These are phyloP conservation scores for Podospora appendiculata DNA, from an alignment of 495 filamentous ascomycete species.

Conservation along the genomic window DNA sequence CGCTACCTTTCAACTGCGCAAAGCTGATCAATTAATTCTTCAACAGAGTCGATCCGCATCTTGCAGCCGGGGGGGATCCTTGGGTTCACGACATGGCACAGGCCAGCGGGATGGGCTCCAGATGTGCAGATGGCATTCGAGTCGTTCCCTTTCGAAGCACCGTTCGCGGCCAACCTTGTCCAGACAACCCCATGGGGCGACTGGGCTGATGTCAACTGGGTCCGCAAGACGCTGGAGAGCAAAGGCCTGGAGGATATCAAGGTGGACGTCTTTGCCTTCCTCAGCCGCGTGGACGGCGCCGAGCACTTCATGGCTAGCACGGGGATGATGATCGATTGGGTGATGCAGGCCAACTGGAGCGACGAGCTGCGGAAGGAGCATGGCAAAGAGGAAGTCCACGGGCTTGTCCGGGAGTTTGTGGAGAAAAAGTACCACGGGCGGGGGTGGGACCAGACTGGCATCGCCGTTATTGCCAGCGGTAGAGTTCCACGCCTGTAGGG, in stretches of 20 bases:
- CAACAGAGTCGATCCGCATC: slow-evolving; percentile 28
- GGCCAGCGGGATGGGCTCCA: slow-evolving; percentile 16
- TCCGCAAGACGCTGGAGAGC: slow-evolving; percentile 20
- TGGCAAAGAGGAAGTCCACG: slow-evolving; percentile 23
- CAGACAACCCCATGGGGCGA: slow-evolving; percentile 23
- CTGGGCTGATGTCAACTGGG: slow-evolving; percentile 29
- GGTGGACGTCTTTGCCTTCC: slow-evolving; percentile 19
- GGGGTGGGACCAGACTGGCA: slow-evolving; percentile 31
- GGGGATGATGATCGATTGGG: slow-evolving; percentile 29
- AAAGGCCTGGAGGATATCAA: slow-evolving; percentile 27
- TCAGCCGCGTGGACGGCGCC: slow-evolving; percentile 18
- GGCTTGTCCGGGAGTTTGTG: slow-evolving; percentile 23
- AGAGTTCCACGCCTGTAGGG: slow-evolving; percentile 11
- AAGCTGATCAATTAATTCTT: background rate
- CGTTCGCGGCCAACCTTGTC: slow-evolving; percentile 15
- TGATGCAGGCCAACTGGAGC: slow-evolving; percentile 26
- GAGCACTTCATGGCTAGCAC: slow-evolving; percentile 22
- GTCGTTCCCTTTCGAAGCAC: slow-evolving; percentile 31
- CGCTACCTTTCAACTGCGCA: background rate
- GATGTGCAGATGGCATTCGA: slow-evolving; percentile 26
- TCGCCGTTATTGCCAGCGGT: slow-evolving; percentile 23
- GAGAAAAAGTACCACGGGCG: slow-evolving; percentile 25
- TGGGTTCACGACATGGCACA: slow-evolving; percentile 31
- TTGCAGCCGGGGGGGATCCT: slow-evolving; percentile 31
- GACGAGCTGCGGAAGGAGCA: slow-evolving; percentile 28